Conservation (phyloP, 805 yeast species). For the Ogataea degrootiae region DNA sequence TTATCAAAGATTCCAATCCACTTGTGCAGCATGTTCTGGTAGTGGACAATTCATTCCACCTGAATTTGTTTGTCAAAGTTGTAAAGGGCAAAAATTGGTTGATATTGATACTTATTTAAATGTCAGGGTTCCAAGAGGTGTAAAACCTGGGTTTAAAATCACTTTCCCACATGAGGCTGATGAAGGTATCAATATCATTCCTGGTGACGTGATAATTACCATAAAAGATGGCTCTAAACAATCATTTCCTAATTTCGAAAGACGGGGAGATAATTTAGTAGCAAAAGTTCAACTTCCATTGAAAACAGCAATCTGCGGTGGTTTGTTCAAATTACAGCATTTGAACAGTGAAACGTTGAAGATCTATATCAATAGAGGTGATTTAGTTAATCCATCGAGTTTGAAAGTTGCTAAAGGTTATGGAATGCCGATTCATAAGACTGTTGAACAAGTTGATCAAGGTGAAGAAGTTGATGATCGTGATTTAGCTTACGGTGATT, state of each 20-base stretch:
- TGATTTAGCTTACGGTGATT: constrained; percentile 39
- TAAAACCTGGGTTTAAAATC: constrained; percentile 46
- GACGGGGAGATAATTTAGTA: constrained; percentile 26
- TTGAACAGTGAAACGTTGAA: constrained; percentile 33
- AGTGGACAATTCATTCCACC: constrained; percentile 31
- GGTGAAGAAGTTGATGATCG: background rate
- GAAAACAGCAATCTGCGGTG: constrained; percentile 25
- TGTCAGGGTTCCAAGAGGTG: constrained; percentile 54
- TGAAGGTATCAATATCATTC: constrained; percentile 51
- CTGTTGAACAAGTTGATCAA: background rate
- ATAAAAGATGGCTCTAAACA: constrained; percentile 34
- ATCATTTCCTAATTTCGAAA: constrained; percentile 30
- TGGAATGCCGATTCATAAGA: constrained; percentile 57
- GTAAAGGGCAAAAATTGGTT: constrained; percentile 42
- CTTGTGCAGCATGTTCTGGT: constrained; percentile 43
- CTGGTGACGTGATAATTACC: constrained; percentile 65
- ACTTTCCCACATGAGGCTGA: constrained; percentile 60
- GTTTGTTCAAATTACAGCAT: constrained; percentile 28
- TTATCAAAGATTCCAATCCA: constrained; percentile 37
- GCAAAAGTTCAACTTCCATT: constrained; percentile 18
- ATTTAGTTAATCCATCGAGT: constrained; percentile 44
- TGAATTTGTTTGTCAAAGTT: constrained; percentile 34
- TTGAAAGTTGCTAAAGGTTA: constrained; percentile 35
- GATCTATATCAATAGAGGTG: constrained; percentile 44
- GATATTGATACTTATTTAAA: constrained; percentile 47